Evolutionary conservation across 169 alveolate species (phyloP).

Genomic region (Plasmodium sp.): DNA sequence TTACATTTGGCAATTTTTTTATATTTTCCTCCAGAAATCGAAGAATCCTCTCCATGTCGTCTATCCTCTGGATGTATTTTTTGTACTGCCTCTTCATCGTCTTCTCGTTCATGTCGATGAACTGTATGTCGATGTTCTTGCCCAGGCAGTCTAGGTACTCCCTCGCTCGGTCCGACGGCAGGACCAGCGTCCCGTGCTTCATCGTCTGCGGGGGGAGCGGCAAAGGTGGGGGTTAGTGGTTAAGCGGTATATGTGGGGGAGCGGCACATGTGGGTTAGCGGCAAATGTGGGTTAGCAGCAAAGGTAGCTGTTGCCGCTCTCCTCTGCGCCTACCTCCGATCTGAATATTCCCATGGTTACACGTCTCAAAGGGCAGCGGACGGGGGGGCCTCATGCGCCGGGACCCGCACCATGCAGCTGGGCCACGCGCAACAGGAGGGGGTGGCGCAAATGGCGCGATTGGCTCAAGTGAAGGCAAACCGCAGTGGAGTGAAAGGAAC

Average conservation of each 20-base stretch:
- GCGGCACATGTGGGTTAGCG: background rate
- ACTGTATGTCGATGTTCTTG: constrained; percentile 88
- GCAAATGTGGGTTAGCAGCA: background rate
- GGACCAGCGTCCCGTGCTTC: constrained; percentile 94
- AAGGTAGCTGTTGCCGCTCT: background rate
- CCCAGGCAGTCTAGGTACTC: constrained; percentile 91
- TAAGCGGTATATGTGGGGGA: background rate
- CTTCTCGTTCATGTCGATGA: constrained; percentile 89
- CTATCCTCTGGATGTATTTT: constrained; percentile 92
- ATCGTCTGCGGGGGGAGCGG: constrained; percentile 78
- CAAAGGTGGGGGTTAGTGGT: background rate
- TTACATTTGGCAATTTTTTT: constrained; percentile 85
- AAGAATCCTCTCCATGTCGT: constrained; percentile 93
- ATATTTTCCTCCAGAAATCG: constrained; percentile 88
- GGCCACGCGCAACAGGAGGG: background rate
- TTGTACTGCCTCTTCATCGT: constrained; percentile 92
- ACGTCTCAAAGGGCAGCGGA: background rate
- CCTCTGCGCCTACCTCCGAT: constrained; percentile 30
- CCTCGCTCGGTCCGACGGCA: constrained; percentile 93
- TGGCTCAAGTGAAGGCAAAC: background rate
- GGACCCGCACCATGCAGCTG: background rate
- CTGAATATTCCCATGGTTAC: constrained; percentile 58
- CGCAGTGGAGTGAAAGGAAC: background rate
- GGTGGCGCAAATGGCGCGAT: background rate
- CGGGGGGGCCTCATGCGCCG: background rate